These are phyloP conservation scores for Aspergillus affinis DNA, from an alignment of 495 filamentous ascomycete genomes.

Conservation along the genomic window DNA sequence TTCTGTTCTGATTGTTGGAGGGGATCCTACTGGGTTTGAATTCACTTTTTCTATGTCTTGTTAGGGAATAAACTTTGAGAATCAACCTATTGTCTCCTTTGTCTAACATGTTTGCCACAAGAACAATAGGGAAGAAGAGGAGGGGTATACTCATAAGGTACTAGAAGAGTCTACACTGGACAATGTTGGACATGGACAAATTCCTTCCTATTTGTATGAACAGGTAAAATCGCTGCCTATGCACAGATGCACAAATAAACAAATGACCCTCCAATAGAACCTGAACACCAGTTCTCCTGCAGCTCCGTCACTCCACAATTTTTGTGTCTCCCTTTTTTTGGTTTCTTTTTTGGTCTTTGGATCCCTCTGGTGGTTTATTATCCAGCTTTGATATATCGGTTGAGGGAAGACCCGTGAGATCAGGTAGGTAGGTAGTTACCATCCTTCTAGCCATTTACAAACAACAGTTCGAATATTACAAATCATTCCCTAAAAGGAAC, in stretches of 20 bases:
- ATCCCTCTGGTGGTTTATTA: background rate
- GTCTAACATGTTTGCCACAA: conserved; percentile 6
- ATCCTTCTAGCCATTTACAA: conserved; percentile 3
- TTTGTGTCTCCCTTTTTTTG: background rate
- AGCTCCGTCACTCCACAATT: conserved; percentile 10
- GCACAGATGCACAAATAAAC: conserved; percentile 28
- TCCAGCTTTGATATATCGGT: background rate
- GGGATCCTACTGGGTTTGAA: conserved; percentile 14
- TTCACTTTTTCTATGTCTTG: conserved; percentile 16
- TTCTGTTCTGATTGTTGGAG: conserved; percentile 20
- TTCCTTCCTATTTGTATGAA: conserved; percentile 22
- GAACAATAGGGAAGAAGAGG: background rate
- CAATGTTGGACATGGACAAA: conserved; percentile 4
- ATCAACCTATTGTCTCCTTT: conserved; percentile 19
- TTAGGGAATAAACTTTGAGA: conserved; percentile 21
- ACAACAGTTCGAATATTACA: conserved; percentile 12
- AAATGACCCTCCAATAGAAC: conserved; percentile 19
- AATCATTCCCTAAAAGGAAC: background rate
- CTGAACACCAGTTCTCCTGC: conserved; percentile 27
- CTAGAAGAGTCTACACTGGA: background rate
- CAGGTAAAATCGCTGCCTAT: conserved; percentile 31
- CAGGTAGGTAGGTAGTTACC: too few species aligned
- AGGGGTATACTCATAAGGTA: background rate
- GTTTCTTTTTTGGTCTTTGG: background rate
- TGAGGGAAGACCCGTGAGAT: background rate